Evolutionary conservation across 129 eudicot genomes (phyloP).

Genomic region (Lonicera japonica): DNA sequence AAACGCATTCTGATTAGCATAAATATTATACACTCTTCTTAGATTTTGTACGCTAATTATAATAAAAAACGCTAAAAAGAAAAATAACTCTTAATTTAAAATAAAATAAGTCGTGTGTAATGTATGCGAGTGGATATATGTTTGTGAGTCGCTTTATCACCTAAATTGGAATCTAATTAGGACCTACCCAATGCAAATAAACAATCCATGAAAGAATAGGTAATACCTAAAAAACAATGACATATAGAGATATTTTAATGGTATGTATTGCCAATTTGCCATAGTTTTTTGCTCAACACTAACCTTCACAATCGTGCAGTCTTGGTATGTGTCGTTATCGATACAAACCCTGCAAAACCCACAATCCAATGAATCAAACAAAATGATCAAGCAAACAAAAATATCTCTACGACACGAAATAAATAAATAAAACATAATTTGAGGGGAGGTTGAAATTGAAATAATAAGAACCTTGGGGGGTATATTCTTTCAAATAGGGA

Average conservation of each 20-base stretch:
- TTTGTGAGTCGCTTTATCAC: not conserved
- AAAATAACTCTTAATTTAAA: no score
- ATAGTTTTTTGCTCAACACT: constrained; percentile 5
- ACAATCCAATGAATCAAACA: not conserved
- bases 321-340: constrained; percentile 61
- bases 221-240: not conserved
- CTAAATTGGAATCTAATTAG: not conserved
- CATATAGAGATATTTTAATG: not conserved
- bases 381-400: not conserved
- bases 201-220: constrained; percentile 1
- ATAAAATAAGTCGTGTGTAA: not conserved
- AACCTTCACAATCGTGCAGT: constrained; percentile 88
- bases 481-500: constrained; percentile 53
- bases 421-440: not conserved
- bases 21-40: no score
- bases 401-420: no score
- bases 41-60: no score
- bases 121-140: not conserved
- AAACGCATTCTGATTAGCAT: no score
- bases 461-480: constrained; percentile 66
- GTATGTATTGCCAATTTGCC: not conserved
- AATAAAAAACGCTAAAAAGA: no score
- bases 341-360: constrained; percentile 64
- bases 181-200: not conserved
- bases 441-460: not conserved